Evolutionary conservation across 345 rosid species (phyloP).

Genomic region (Rhizophora mangle): DNA sequence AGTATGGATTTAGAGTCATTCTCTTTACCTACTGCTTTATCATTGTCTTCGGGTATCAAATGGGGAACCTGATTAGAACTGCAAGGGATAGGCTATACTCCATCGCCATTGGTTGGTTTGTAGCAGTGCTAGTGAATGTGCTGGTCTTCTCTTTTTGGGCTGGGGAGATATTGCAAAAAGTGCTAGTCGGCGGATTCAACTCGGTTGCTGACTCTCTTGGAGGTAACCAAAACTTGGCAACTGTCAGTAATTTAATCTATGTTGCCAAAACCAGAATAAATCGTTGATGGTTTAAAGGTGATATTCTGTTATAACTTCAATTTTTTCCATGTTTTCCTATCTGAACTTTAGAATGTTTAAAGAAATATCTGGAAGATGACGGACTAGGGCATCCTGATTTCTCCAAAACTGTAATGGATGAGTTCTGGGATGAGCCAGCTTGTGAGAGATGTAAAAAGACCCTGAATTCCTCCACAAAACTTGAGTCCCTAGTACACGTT

Average conservation of each 20-base stretch:
- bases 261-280: no score
- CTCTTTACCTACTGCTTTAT: slow-evolving; percentile 66
- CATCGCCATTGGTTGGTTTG: slow-evolving; percentile 59
- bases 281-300: no score
- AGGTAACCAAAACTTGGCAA: slow-evolving; percentile 31
- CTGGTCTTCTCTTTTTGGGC: slow-evolving; percentile 62
- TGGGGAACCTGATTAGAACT: slow-evolving; percentile 59
- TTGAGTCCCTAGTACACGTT: slow-evolving; percentile 47
- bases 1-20: slow-evolving; percentile 59
- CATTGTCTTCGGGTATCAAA: slow-evolving; percentile 54
- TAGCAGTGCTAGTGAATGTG: slow-evolving; percentile 62
- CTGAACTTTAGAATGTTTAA: slow-evolving; percentile 50
- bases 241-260: neutral
- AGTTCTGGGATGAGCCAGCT: slow-evolving; percentile 64
- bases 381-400: slow-evolving; percentile 48
- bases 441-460: slow-evolving; percentile 44
- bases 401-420: slow-evolving; percentile 52
- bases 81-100: slow-evolving; percentile 62
- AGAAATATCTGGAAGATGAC: slow-evolving; percentile 56
- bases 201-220: slow-evolving; percentile 61
- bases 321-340: neutral
- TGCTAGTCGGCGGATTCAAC: slow-evolving; percentile 42
- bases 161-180: slow-evolving; percentile 57
- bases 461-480: slow-evolving; percentile 48
- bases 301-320: no score